Conservation (phyloP, 495 filamentous ascomycete species). For the Ascodesmis nigricans region DNA sequence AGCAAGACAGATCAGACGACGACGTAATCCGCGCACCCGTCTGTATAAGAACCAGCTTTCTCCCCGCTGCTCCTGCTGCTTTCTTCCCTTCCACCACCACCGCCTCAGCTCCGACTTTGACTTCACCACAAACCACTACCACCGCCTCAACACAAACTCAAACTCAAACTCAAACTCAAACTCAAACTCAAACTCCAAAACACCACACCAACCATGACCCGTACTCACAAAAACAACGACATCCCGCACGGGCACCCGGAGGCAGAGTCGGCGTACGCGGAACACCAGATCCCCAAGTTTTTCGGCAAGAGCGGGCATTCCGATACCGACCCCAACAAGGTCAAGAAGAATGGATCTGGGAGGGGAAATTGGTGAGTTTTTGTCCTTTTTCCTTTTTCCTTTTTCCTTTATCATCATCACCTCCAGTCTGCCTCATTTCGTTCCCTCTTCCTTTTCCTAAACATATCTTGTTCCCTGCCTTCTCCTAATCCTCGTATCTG, state of each 20-base stretch:
- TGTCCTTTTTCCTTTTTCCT: background rate
- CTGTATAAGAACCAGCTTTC: too few species aligned
- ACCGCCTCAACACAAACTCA: too few species aligned
- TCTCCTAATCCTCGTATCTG: background rate
- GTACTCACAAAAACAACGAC: slow-evolving; percentile 78
- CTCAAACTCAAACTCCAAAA: too few species aligned
- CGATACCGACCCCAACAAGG: slow-evolving; percentile 70
- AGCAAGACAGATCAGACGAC: too few species aligned
- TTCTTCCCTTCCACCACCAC: too few species aligned
- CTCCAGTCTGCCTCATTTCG: too few species aligned
- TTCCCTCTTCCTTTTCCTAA: background rate
- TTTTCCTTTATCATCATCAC: slow-evolving; percentile 3
- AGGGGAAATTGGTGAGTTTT: slow-evolving; percentile 78
- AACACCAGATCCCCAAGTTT: slow-evolving; percentile 65
- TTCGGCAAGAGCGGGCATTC: slow-evolving; percentile 73
- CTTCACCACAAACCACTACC: too few species aligned
- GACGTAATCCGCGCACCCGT: too few species aligned
- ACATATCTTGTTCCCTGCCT: background rate
- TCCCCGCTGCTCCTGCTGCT: too few species aligned
- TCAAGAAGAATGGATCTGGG: slow-evolving; percentile 86
- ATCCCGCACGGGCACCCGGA: slow-evolving; percentile 54
- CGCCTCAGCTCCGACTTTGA: too few species aligned
- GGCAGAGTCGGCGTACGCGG: slow-evolving; percentile 35
- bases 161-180: too few species aligned
- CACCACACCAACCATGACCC: slow-evolving; percentile 78